These are phyloP conservation scores for Tillandsia leiboldiana DNA, from an alignment of 176 grass and related monocot species.

Conservation along the genomic window DNA sequence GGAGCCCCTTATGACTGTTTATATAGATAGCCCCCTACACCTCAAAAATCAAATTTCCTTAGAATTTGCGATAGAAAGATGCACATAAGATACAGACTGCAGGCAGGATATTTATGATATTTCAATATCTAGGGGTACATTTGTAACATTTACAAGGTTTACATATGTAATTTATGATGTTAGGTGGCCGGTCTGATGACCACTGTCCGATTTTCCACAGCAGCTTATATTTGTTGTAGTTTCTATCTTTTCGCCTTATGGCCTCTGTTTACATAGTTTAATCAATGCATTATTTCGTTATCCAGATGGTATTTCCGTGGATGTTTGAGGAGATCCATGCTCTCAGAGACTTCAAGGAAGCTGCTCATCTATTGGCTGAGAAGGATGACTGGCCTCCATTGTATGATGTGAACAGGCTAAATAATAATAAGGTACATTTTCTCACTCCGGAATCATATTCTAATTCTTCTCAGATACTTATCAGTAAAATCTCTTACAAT, in stretches of 20 bases:
- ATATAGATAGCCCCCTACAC: background rate
- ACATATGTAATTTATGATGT: too few relatives aligned
- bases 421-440: slow-evolving; percentile 62
- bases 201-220: background rate
- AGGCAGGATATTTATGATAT: too few relatives aligned
- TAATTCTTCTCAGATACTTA: background rate
- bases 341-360: slow-evolving; percentile 53
- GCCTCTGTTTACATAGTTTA: background rate
- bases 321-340: slow-evolving; percentile 82
- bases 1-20: background rate
- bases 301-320: slow-evolving; percentile 73
- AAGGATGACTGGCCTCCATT: slow-evolving; percentile 67
- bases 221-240: background rate
- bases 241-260: background rate
- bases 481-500: background rate
- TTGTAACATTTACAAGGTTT: too few relatives aligned
- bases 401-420: slow-evolving; percentile 53
- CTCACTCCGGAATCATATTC: background rate
- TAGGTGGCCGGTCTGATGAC: too few relatives aligned
- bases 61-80: too few relatives aligned
- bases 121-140: too few relatives aligned
- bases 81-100: too few relatives aligned
- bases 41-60: too few relatives aligned
- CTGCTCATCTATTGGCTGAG: slow-evolving; percentile 63
- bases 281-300: background rate